Conservation (phyloP, 1,139 yeast species). For the Oligophagozyma castellii region DNA sequence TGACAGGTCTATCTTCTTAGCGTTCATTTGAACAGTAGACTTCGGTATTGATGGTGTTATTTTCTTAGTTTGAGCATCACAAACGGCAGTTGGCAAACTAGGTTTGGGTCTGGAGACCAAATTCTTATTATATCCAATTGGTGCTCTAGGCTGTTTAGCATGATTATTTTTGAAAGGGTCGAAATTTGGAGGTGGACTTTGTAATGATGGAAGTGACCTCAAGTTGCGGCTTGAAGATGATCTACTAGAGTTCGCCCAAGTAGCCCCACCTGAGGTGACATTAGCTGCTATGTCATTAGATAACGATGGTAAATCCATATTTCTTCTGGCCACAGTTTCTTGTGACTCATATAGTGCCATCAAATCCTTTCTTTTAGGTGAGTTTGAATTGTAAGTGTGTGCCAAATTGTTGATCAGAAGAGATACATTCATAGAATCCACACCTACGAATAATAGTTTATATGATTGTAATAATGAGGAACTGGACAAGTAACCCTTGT, state of each 20-base stretch:
- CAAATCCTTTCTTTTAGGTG: constrained; percentile 26
- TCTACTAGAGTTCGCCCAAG: constrained; percentile 12
- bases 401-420: constrained; percentile 43
- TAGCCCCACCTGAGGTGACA: constrained; percentile 15
- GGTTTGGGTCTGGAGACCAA: no score
- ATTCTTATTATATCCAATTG: no score
- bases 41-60: constrained; percentile 1
- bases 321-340: constrained; percentile 15
- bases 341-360: constrained; percentile 21
- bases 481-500: constrained; percentile 35
- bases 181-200: constrained; percentile 9
- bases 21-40: constrained; percentile 6
- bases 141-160: no score
- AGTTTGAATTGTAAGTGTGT: constrained; percentile 35
- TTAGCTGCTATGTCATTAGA: constrained; percentile 22
- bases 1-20: constrained; percentile 10
- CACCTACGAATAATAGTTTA: constrained; percentile 34
- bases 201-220: constrained; percentile 18
- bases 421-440: constrained; percentile 36
- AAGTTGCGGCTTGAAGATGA: constrained; percentile 3
- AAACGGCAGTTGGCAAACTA: constrained; percentile 4
- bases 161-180: no score
- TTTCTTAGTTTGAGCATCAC: constrained; percentile 2
- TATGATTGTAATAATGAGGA: constrained; percentile 38
- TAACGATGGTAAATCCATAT: constrained; percentile 42